Evolutionary conservation across 164 flowering plant species (phyloP).

Genomic region (Magnolia officinalis): DNA sequence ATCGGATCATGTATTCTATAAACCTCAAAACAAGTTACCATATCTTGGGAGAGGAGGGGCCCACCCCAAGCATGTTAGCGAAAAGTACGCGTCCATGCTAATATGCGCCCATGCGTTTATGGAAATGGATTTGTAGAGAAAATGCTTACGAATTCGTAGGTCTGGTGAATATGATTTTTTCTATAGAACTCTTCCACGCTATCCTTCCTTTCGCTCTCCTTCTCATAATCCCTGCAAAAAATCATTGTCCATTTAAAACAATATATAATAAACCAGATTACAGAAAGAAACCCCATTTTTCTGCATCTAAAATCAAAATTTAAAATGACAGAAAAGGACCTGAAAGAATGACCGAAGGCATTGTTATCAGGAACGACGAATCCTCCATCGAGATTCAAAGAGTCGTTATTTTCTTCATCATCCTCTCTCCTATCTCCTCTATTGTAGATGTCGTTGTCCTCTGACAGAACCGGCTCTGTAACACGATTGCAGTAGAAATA

Average conservation of each 20-base stretch:
- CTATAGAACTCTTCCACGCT: conserved; percentile 31
- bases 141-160: conserved; percentile 34
- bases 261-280: too few species aligned
- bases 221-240: conserved; percentile 28
- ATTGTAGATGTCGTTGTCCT: background rate
- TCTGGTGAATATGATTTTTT: conserved; percentile 32
- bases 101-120: too few species aligned
- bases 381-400: conserved; percentile 21
- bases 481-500: background rate
- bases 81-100: too few species aligned
- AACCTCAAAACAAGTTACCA: too few species aligned
- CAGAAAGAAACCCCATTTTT: background rate
- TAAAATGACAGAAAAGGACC: conserved; percentile 11
- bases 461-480: conserved; percentile 1
- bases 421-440: background rate
- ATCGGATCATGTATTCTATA: too few species aligned
- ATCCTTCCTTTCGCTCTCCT: conserved; percentile 26
- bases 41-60: too few species aligned
- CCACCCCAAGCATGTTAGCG: too few species aligned
- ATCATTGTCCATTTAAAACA: background rate
- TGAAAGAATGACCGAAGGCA: conserved; percentile 38
- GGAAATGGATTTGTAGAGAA: too few species aligned
- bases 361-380: conserved; percentile 29
- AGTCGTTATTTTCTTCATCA: conserved; percentile 1
- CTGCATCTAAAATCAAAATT: background rate